Percentiles rank a stretch among this genome's conserved stretches.
These are phyloP conservation scores for Holtermannia corniformis DNA, from an alignment of 768 basidiomycete genomes.

Conservation along the genomic window DNA sequence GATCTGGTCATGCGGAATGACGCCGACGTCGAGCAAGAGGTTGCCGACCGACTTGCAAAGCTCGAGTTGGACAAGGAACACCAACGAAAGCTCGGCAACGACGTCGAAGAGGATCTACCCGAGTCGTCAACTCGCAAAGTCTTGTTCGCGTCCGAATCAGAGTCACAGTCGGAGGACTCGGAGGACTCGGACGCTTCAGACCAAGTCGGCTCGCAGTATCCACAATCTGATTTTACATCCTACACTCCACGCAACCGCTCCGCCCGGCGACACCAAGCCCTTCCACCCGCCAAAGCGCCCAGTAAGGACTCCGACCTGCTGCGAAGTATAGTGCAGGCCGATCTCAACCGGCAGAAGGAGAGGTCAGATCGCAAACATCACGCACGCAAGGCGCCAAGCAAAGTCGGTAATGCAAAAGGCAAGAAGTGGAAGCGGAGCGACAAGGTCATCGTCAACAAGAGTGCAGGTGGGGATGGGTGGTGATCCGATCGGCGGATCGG, in stretches of 20 bases:
- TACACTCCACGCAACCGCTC: conserved; percentile 14
- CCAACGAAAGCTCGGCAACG: conserved; percentile 19
- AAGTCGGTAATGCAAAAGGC: conserved; percentile 35
- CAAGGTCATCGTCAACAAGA: conserved; percentile 28
- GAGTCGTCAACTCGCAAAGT: conserved; percentile 3
- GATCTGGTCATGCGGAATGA: neutral
- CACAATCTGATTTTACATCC: conserved; percentile 27
- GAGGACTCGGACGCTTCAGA: conserved; percentile 11
- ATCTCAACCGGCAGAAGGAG: conserved; percentile 6
- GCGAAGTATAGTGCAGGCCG: conserved; percentile 4
- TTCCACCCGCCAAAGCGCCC: neutral
- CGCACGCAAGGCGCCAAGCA: conserved; percentile 10
- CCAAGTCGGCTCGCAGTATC: conserved; percentile 1
- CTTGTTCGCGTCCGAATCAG: conserved; percentile 11
- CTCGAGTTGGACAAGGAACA: conserved; percentile 24
- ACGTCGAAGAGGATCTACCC: conserved; percentile 8
- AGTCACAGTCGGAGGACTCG: conserved; percentile 13
- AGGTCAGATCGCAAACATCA: conserved; percentile 9
- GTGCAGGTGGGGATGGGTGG: conserved; percentile 13
- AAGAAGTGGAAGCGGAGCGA: conserved; percentile 39
- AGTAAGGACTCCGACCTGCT: neutral
- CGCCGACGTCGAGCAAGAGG: neutral
- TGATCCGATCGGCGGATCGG: no score
- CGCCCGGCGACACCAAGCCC: conserved; percentile 1
- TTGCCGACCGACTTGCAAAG: conserved; percentile 20